A percentile compares a stretch with the other conserved stretches of the same genome.
These are phyloP conservation scores for Starmerella sp. DNA, from an alignment of 805 yeast species.

Conservation along the genomic window DNA sequence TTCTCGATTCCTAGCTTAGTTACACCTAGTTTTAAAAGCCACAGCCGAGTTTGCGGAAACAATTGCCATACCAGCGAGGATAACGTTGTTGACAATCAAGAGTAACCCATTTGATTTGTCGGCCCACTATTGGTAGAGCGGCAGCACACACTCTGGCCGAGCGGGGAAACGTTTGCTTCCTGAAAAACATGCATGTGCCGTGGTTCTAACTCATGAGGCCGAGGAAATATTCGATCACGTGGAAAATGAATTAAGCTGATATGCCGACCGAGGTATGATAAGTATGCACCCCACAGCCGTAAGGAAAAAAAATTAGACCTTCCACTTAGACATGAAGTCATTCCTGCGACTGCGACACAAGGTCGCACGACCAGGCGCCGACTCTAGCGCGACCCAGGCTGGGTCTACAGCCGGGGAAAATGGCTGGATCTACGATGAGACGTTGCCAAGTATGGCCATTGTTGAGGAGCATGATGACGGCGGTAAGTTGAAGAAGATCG, in stretches of 20 bases:
- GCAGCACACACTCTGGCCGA: no score
- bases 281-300: not conserved
- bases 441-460: slow-evolving; percentile 1
- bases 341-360: not conserved
- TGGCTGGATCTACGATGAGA: slow-evolving; percentile 4
- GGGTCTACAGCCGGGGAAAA: not conserved
- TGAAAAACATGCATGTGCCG: no score
- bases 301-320: not conserved
- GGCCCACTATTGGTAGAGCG: no score
- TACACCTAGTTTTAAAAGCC: no score
- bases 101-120: no score
- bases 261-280: not conserved
- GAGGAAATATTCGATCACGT: no score
- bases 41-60: no score
- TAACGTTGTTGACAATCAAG: no score
- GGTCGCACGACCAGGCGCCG: not conserved
- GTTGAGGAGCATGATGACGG: slow-evolving; percentile 1
- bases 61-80: no score
- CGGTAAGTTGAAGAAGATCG: slow-evolving; percentile 1
- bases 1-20: no score
- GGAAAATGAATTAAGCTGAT: not conserved
- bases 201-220: no score
- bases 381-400: not conserved
- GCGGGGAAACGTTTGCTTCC: no score
- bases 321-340: not conserved